phyloP scores from a whole-genome alignment of 495 filamentous ascomycete genomes.

The Penicillium malachiteum region DNA sequence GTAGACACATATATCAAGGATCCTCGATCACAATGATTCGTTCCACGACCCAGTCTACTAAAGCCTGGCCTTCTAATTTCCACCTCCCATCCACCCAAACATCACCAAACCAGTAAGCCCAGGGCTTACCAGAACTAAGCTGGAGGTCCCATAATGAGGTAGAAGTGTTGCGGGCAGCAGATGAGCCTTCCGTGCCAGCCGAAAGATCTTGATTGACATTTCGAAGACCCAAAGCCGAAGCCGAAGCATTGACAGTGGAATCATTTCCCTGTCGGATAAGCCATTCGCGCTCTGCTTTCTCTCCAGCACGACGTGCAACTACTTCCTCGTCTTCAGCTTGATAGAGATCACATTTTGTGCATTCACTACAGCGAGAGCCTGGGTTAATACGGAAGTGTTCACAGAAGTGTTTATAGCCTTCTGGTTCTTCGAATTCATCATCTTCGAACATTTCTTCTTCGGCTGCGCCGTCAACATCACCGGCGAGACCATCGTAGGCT shows the following conservation, averaged over 20 bases:
- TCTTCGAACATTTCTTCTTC: slow-evolving; percentile 22
- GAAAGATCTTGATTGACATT: slow-evolving; percentile 41
- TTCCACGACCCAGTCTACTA: slow-evolving; percentile 49
- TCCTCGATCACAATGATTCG: slow-evolving; percentile 39
- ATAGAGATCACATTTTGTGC: slow-evolving; percentile 88
- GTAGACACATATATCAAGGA: slow-evolving; percentile 16
- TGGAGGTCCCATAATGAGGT: slow-evolving; percentile 19
- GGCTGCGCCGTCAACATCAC: slow-evolving; percentile 5
- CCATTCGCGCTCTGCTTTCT: slow-evolving; percentile 82
- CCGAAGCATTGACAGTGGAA: slow-evolving; percentile 12
- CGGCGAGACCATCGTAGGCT: slow-evolving; percentile 12
- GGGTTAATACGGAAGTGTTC: slow-evolving; percentile 82
- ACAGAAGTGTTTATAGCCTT: slow-evolving; percentile 90
- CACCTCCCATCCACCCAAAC: slow-evolving; percentile 41
- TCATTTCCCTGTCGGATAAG: slow-evolving; percentile 57
- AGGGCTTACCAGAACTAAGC: slow-evolving; percentile 17
- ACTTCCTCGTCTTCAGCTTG: slow-evolving; percentile 79
- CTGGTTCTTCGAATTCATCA: slow-evolving; percentile 46
- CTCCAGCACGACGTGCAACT: slow-evolving; percentile 70
- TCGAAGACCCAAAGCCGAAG: slow-evolving; percentile 17
- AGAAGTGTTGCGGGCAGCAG: slow-evolving; percentile 5
- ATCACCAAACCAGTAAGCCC: slow-evolving; percentile 39
- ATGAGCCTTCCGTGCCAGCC: slow-evolving; percentile 13
- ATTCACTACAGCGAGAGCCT: slow-evolving; percentile 70
- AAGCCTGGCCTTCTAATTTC: slow-evolving; percentile 43